phyloP scores from a whole-genome alignment of 441 rosid genomes.

The Biscutella laevigata region DNA sequence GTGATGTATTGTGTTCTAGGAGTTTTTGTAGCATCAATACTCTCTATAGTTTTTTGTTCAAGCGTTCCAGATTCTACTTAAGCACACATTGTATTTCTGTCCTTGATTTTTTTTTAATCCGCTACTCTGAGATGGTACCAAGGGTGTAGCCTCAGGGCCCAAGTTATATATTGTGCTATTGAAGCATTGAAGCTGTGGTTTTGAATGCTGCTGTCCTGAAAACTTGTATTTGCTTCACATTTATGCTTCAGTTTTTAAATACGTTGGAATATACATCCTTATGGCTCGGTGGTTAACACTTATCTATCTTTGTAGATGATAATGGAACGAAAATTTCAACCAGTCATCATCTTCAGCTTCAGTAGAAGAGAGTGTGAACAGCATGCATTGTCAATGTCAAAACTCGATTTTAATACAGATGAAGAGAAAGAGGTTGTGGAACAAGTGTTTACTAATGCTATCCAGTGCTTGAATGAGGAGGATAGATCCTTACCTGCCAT shows the following conservation, averaged over 20 bases:
- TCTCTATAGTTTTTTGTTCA: neutral
- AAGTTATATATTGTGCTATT: too few relatives aligned
- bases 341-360: slow-evolving; percentile 95
- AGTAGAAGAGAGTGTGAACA: slow-evolving; percentile 98
- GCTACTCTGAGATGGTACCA: neutral
- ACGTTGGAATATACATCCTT: neutral
- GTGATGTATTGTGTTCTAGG: neutral
- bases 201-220: too few relatives aligned
- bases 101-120: neutral
- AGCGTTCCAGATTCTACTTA: neutral
- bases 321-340: slow-evolving; percentile 88
- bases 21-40: neutral
- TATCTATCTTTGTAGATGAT: slow-evolving; percentile 59
- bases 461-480: slow-evolving; percentile 87
- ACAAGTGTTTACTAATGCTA: slow-evolving; percentile 67
- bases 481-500: slow-evolving; percentile 91
- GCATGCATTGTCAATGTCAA: slow-evolving; percentile 96
- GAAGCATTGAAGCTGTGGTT: too few relatives aligned
- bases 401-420: slow-evolving; percentile 86
- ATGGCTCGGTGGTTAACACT: neutral
- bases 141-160: neutral
- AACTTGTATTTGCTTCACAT: too few relatives aligned
- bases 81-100: neutral
- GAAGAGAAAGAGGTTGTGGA: slow-evolving; percentile 80
- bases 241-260: too few relatives aligned